These are phyloP conservation scores for Hypoxylon fragiforme DNA, from an alignment of 495 filamentous ascomycete genomes.

Conservation along the genomic window DNA sequence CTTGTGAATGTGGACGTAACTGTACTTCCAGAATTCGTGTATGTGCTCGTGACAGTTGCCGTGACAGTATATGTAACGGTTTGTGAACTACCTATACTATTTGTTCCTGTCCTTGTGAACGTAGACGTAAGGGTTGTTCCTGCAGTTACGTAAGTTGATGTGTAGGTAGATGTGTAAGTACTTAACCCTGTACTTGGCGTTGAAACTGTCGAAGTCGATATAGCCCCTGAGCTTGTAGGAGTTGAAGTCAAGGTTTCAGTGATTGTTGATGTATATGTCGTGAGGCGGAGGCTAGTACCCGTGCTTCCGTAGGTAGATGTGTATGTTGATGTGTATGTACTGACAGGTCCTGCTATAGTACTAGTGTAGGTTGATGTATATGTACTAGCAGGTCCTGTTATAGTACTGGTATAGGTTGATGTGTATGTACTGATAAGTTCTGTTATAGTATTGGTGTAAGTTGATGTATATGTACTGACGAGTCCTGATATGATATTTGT, in stretches of 20 bases:
- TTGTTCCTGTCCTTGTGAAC: slow-evolving; percentile 11
- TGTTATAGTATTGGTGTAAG: background rate
- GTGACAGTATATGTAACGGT: slow-evolving; percentile 6
- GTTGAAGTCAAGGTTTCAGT: background rate
- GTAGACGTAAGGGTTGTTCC: slow-evolving; percentile 15
- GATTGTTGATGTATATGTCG: slow-evolving; percentile 4
- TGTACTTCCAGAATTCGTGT: slow-evolving; percentile 8
- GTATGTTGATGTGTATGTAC: slow-evolving; percentile 1
- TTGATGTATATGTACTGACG: background rate
- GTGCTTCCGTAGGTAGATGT: slow-evolving; percentile 3
- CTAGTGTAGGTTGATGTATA: background rate
- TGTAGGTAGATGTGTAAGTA: slow-evolving; percentile 4
- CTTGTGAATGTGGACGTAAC: slow-evolving; percentile 18
- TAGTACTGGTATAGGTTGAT: slow-evolving; percentile 10
- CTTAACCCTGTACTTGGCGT: background rate
- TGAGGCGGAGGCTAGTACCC: background rate
- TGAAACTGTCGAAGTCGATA: background rate
- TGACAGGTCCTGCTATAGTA: background rate
- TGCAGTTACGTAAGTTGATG: background rate
- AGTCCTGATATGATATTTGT: background rate
- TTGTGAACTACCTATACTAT: background rate
- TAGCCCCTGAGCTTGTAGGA: background rate
- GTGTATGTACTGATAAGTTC: slow-evolving; percentile 4
- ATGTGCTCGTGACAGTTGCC: slow-evolving; percentile 12
- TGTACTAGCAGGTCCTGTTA: background rate